Conservation (phyloP, 352 stramenopile species). For the Phytophthora europaea region DNA sequence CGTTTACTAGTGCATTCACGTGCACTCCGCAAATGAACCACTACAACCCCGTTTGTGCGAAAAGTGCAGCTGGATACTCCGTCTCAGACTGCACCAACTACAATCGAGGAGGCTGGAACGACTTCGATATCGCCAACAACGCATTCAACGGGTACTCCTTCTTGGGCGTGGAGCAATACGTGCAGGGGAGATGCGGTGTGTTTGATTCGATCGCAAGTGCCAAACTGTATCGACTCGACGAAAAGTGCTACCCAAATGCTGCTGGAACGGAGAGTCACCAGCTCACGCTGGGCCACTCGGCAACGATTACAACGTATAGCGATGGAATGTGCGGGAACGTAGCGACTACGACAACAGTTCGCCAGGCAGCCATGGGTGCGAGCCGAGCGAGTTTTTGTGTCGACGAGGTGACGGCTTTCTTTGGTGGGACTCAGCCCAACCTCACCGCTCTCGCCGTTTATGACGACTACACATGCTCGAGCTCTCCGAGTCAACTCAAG, state of each 20-base stretch:
- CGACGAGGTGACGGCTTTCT: constrained; percentile 7
- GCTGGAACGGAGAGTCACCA: constrained; percentile 5
- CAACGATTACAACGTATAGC: constrained; percentile 7
- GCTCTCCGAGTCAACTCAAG: neutral
- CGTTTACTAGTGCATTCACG: neutral
- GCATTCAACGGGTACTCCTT: neutral
- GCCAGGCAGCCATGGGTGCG: neutral
- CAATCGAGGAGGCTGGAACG: neutral
- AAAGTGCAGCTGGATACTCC: neutral
- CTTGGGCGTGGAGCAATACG: constrained; percentile 14
- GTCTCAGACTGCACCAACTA: constrained; percentile 21
- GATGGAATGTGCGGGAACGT: constrained; percentile 5
- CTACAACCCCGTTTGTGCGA: constrained; percentile 8
- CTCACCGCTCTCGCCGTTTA: constrained; percentile 5
- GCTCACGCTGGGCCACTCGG: constrained; percentile 7
- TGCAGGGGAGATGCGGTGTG: neutral
- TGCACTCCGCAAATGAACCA: constrained; percentile 12
- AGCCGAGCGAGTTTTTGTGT: neutral
- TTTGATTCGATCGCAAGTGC: neutral
- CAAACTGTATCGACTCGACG: constrained; percentile 8
- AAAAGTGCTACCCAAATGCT: constrained; percentile 15
- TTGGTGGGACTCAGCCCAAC: neutral
- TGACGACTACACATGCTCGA: constrained; percentile 9
- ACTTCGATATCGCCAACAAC: neutral
- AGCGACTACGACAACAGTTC: neutral